These are phyloP conservation scores for Phialophora expanda DNA, from an alignment of 2,329 filamentous ascomycete genomes.

Conservation along the genomic window DNA sequence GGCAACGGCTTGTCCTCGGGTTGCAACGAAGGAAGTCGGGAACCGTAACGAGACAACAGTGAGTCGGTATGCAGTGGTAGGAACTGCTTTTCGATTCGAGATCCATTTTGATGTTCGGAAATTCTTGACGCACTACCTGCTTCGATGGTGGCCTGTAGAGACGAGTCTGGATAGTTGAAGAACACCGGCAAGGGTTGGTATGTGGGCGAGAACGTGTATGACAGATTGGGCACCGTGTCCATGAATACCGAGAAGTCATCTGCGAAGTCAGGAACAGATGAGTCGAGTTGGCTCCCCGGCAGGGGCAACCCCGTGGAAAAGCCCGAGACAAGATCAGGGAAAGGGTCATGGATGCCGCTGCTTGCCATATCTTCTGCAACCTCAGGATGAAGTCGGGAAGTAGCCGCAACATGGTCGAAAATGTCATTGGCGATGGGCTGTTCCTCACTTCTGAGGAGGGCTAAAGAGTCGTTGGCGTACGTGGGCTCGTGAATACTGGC, in stretches of 20 bases:
- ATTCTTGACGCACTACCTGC: slow-evolving; percentile 25
- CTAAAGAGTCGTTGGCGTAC: not conserved
- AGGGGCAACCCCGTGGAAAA: slow-evolving; percentile 3
- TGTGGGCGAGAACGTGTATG: slow-evolving; percentile 28
- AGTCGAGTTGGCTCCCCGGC: slow-evolving; percentile 5
- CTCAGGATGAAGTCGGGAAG: not conserved
- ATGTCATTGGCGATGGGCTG: not conserved
- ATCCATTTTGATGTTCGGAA: not conserved
- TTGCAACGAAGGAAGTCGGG: slow-evolving; percentile 47
- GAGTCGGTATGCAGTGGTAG: not conserved
- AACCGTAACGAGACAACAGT: slow-evolving; percentile 47
- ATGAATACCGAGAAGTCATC: slow-evolving; percentile 15
- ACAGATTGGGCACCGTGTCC: slow-evolving; percentile 15
- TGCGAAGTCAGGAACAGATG: slow-evolving; percentile 8
- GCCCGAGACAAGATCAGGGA: slow-evolving; percentile 3
- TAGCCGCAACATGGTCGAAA: not conserved
- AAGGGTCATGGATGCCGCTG: not conserved
- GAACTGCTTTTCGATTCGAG: not conserved
- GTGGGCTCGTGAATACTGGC: not conserved
- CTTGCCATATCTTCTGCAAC: not conserved
- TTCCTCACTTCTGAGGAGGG: not conserved
- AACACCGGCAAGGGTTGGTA: slow-evolving; percentile 51
- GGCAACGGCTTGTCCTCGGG: slow-evolving; percentile 42
- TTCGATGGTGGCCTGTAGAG: slow-evolving; percentile 29
- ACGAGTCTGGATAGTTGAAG: slow-evolving; percentile 45